phyloP scores from a whole-genome alignment of 345 rosid species.

The Boechera stricta region DNA sequence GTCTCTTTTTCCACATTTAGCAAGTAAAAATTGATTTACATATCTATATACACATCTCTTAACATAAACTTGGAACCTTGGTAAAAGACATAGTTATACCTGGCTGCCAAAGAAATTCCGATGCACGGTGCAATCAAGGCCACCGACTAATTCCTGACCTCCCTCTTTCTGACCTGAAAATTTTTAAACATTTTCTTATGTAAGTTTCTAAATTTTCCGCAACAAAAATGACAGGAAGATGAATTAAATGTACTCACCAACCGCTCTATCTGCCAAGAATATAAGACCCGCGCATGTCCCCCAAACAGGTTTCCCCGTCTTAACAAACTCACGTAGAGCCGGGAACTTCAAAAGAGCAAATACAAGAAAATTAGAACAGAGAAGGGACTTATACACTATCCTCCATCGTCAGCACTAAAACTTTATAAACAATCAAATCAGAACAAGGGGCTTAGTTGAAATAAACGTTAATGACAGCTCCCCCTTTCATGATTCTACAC shows the following conservation, averaged over 20 bases:
- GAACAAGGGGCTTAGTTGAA: not conserved
- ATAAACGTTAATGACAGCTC: slow-evolving; percentile 1
- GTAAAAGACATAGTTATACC: slow-evolving; percentile 47
- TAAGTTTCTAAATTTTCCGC: not conserved
- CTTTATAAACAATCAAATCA: not conserved
- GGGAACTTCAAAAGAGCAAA: slow-evolving; percentile 68
- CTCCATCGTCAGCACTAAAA: not conserved
- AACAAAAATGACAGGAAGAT: not conserved
- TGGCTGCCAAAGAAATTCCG: slow-evolving; percentile 96
- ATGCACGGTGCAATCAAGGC: slow-evolving; percentile 86
- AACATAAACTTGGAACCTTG: not conserved
- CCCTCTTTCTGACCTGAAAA: slow-evolving; percentile 90
- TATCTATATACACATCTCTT: not conserved
- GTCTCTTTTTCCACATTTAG: not conserved
- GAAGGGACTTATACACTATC: not conserved
- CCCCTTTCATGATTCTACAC: slow-evolving; percentile 7
- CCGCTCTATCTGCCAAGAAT: slow-evolving; percentile 83
- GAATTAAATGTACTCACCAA: slow-evolving; percentile 56
- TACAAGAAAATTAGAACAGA: slow-evolving; percentile 26
- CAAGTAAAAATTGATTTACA: not conserved
- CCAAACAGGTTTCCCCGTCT: slow-evolving; percentile 94
- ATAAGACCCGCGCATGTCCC: slow-evolving; percentile 98
- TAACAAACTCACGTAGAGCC: slow-evolving; percentile 85
- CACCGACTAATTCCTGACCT: slow-evolving; percentile 91
- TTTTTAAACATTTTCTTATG: slow-evolving; percentile 11